These are phyloP conservation scores for Dendrothele bispora DNA, from an alignment of 768 basidiomycete species.

Conservation along the genomic window DNA sequence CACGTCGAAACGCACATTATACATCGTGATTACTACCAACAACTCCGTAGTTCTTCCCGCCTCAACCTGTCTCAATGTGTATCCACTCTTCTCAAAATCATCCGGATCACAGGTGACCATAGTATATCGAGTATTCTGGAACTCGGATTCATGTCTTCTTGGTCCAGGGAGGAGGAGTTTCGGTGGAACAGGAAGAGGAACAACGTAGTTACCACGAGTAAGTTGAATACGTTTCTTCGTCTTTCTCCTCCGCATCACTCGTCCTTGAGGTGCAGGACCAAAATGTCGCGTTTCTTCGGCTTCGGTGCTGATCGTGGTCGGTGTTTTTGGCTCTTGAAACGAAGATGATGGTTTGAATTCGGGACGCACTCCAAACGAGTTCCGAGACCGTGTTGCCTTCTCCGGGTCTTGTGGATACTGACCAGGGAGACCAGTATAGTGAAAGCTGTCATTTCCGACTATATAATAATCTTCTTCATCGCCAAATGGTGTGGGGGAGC, in stretches of 20 bases:
- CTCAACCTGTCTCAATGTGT: slow-evolving; percentile 83
- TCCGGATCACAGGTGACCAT: slow-evolving; percentile 95
- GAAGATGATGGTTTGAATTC: slow-evolving; percentile 5
- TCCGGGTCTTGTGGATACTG: slow-evolving; percentile 34
- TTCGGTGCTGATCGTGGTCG: neutral
- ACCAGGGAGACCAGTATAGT: slow-evolving; percentile 46
- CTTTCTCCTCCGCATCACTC: slow-evolving; percentile 72
- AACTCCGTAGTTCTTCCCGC: slow-evolving; percentile 81
- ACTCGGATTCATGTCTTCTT: slow-evolving; percentile 70
- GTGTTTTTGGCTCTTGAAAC: slow-evolving; percentile 8
- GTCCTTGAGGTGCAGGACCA: slow-evolving; percentile 82
- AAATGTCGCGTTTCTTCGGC: slow-evolving; percentile 76
- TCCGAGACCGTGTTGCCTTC: slow-evolving; percentile 31
- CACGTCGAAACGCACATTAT: slow-evolving; percentile 69
- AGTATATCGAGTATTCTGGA: slow-evolving; percentile 74
- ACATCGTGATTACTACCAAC: slow-evolving; percentile 96
- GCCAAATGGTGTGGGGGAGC: slow-evolving; percentile 73
- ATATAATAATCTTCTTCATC: slow-evolving; percentile 74
- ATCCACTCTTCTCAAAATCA: slow-evolving; percentile 82
- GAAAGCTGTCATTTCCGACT: slow-evolving; percentile 53
- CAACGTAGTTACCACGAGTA: slow-evolving; percentile 86
- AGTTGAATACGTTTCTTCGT: slow-evolving; percentile 79
- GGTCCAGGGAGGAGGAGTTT: slow-evolving; percentile 79
- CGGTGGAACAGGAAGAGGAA: slow-evolving; percentile 82
- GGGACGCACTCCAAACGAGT: slow-evolving; percentile 22